A percentile compares a stretch with the other conserved stretches of the same genome.
phyloP scores from a whole-genome alignment of 441 rosid species.

The Erysimum pusillum region DNA sequence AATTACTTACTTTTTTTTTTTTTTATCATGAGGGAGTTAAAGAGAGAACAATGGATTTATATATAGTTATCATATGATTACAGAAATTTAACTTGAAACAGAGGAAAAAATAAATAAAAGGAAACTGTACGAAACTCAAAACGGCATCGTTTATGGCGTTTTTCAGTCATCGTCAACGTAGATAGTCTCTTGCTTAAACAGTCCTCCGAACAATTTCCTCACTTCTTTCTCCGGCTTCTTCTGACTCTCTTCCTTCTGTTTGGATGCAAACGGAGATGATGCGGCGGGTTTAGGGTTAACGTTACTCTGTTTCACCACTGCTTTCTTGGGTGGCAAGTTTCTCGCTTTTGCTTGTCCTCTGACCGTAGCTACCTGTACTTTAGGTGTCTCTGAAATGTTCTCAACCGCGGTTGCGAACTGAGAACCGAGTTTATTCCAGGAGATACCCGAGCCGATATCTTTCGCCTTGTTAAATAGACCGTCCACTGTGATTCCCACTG shows the following conservation, averaged over 20 bases:
- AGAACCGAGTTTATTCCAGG: conserved; percentile 78
- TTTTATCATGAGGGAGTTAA: neutral
- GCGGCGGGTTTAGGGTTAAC: conserved; percentile 49
- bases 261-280: conserved; percentile 47
- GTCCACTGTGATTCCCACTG: conserved; percentile 60
- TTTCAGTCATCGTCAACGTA: conserved; percentile 83
- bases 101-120: conserved; percentile 20
- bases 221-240: conserved; percentile 64
- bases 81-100: conserved; percentile 38
- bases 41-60: conserved; percentile 28
- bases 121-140: conserved; percentile 35
- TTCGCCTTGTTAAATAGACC: conserved; percentile 70
- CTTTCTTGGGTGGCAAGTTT: conserved; percentile 67
- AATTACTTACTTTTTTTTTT: neutral
- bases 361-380: conserved; percentile 82
- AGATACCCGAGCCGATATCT: conserved; percentile 68
- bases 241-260: conserved; percentile 45
- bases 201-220: conserved; percentile 84
- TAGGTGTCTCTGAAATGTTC: conserved; percentile 52
- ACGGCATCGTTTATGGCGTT: neutral
- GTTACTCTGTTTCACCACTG: conserved; percentile 56
- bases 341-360: conserved; percentile 92
- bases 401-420: conserved; percentile 68
- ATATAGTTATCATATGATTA: conserved; percentile 19
- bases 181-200: conserved; percentile 92